A percentile compares a stretch with the other conserved stretches of the same genome.
These are phyloP conservation scores for Kwoniella heveanensis DNA, from an alignment of 768 basidiomycete species.

Conservation along the genomic window DNA sequence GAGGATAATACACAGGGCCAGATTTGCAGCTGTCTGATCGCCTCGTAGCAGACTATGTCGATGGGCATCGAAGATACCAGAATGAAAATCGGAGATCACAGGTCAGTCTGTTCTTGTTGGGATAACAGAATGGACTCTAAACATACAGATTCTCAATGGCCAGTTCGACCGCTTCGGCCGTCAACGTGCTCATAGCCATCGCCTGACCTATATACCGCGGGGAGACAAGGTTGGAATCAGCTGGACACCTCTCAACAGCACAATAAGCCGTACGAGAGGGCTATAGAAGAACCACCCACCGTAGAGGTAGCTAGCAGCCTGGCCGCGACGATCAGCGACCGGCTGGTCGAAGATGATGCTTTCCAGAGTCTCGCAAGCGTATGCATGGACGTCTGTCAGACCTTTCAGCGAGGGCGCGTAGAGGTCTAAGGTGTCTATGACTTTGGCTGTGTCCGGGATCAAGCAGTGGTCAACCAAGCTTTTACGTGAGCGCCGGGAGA, in stretches of 20 bases:
- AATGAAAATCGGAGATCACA: too few species aligned
- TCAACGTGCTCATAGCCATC: conserved; percentile 38
- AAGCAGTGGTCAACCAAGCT: neutral
- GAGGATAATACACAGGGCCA: conserved; percentile 38
- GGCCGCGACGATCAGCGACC: conserved; percentile 11
- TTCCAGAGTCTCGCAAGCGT: conserved; percentile 37
- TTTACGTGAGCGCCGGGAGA: neutral
- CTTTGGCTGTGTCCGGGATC: conserved; percentile 31
- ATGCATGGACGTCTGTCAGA: conserved; percentile 40
- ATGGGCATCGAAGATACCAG: too few species aligned
- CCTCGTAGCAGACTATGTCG: conserved; percentile 13
- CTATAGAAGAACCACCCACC: conserved; percentile 16
- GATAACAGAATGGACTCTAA: neutral
- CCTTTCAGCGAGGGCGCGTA: conserved; percentile 43
- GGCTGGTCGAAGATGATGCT: conserved; percentile 34
- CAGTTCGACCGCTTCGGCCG: conserved; percentile 33
- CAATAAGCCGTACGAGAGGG: too few species aligned
- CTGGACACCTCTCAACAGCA: too few species aligned
- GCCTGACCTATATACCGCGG: conserved; percentile 31
- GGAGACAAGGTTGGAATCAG: neutral
- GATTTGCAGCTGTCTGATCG: conserved; percentile 27
- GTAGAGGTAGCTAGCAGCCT: conserved; percentile 37
- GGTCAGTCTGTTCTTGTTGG: too few species aligned
- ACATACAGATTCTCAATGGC: conserved; percentile 44
- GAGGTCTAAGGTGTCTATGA: conserved; percentile 43